Base-by-base conservation (phyloP, 2,329 filamentous ascomycete genomes). In the Aureobasidium sp. region DNA sequence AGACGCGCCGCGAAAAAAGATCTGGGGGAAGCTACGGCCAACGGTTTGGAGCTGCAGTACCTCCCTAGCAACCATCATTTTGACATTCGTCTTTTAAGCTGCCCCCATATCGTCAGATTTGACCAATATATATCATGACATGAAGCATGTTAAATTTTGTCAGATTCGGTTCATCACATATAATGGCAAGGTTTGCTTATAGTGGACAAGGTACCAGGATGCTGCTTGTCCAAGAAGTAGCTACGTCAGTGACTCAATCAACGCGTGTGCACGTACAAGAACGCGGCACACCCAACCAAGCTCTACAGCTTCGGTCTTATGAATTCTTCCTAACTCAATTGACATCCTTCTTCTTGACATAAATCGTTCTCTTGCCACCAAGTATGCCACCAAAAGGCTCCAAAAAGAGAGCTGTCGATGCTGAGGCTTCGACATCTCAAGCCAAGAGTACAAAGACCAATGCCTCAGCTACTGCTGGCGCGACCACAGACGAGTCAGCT, bases 1-100 rank as follows among this genome's bases (percentile, higher is more conserved):
- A 29, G 37, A 55, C 24, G 41, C 53, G 41, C 53, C 53, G 41
- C 53, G 53, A 57, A 57, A 57, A 39, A 20, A 48, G 9, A 48
- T 59, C 43, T 59, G 55, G 55, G 55, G 55, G 43, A 59, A 59
- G 55, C 55, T 59, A 59, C 55, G 12, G 32, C 43, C 55, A 48
- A 59, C 43, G 44, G 55, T 15, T 37, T 3, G 9, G n/a, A 46
- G 27, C 53, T 57, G 24, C 53, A n/a, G 41, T 29, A 34, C 32
- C 20, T 59, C 27, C 20, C 44, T 59, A 44, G 55, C 41, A 47
- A 48, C 55, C 55, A 29, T 32, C n/a, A 24, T 26, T 26, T 46
- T 26, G 5, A 34, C 24, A 1, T 41, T 9, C n/a, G 24, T 3
- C 17, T 5, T 20, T 8, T 34, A 2, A 1, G 12, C 17, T 20